Percentiles rank a stretch among this genome's conserved stretches.
Conservation (phyloP, 768 basidiomycete genomes). For the Mycena alexandri region DNA sequence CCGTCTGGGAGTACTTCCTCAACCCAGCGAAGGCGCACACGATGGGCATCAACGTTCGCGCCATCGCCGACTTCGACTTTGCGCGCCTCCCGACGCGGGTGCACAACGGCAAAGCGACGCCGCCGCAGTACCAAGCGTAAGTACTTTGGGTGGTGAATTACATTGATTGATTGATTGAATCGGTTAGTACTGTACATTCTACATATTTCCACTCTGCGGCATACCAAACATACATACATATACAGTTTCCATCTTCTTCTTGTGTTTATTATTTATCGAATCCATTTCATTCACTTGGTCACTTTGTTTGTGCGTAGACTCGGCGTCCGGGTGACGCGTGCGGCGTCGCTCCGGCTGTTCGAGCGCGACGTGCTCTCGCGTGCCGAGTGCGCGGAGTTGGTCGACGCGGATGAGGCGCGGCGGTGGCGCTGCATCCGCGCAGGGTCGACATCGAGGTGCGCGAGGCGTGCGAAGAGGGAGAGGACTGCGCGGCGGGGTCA, state of each 20-base stretch:
- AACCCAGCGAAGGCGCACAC: constrained; percentile 13
- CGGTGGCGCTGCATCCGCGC: constrained; percentile 84
- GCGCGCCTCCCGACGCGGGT: constrained; percentile 12
- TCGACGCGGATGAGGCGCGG: constrained; percentile 80
- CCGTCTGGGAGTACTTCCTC: constrained; percentile 28
- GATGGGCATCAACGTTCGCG: constrained; percentile 21
- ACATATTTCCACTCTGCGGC: no score
- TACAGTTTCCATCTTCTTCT: background rate
- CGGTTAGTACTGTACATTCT: background rate
- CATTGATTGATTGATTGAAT: no score
- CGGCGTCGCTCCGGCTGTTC: constrained; percentile 39
- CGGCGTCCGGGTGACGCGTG: constrained; percentile 26
- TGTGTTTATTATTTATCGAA: background rate
- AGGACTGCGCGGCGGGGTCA: constrained; percentile 62
- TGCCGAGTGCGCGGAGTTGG: constrained; percentile 62
- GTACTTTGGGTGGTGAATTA: no score
- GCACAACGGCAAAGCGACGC: constrained; percentile 15
- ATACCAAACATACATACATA: background rate
- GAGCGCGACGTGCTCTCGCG: constrained; percentile 56
- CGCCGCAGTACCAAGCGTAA: background rate
- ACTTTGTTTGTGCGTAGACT: constrained; percentile 32
- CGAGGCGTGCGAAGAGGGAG: constrained; percentile 81
- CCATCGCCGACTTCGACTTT: constrained; percentile 13
- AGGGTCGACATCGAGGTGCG: constrained; percentile 83
- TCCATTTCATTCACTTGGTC: background rate